Evolutionary conservation across 164 flowering plant species (phyloP), one percentile per base, ranked within the genome.

Genomic region (Stephania japonica): DNA sequence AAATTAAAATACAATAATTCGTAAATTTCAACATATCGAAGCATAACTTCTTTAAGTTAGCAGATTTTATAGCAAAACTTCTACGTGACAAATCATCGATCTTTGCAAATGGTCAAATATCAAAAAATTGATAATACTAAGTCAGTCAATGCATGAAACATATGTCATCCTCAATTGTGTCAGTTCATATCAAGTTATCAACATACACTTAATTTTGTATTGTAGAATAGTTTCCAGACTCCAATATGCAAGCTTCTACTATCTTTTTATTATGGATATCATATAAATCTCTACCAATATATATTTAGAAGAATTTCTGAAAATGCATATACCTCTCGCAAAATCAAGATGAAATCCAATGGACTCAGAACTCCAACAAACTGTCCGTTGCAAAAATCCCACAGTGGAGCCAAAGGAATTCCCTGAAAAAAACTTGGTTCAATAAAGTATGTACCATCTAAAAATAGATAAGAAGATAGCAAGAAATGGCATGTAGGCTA

Each of bases 311-410:
- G 59, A 5, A 5, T 25, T 69, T 62, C 64, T 43, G 72, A 59
- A 19, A 16, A 59, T 21, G 42, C 43, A 72, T 79, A 70, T 88
- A 94, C 98, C 93, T 92, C 97, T 85, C 89, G 86, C 78, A 94
- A 75, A 50, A 94, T 94, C 75, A 94, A 84, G 50, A 94, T 86
- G 77, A 94, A 94, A 82, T 94, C 98, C 78, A 82, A 67, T 49
- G 93, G 89, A 87, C 89, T 94, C 32, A 94, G 86, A 70, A 94
- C 86, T 71, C 98, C 98, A 73, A 90, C 93, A 87, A 92, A 88
- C 73, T 86, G 85, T 32, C 91, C 92, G 81, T 79, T 85, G 79
- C 73, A 66, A 78, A 83, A 88, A 78, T 92, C 97, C 94, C 97
- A 92, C 65, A 94, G 90, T 73, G 98, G 93, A 74, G 98, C 98